Evolutionary conservation across 208 protist genomes (phyloP), one percentile per base, ranked within the genome.

Genomic region (Balamuthia mandrillaris): DNA sequence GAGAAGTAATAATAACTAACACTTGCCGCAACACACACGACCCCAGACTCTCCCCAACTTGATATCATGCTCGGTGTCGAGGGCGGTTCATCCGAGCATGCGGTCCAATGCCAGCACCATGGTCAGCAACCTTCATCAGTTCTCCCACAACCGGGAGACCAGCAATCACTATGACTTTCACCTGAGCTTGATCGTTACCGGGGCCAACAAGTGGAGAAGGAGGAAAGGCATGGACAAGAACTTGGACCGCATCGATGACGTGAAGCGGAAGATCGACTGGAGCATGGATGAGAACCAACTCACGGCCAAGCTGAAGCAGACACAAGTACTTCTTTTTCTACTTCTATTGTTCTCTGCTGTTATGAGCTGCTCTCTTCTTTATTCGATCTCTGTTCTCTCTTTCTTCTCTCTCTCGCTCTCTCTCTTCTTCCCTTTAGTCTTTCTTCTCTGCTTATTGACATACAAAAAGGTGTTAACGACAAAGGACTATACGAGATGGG

Each of bases 271-370:
- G 27, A 79, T 89, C 61, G 87, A 89, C 5, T 86, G 54, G 45
- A 81, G 77, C 31, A 86, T 89, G 81, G 87, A 89, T 14, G 58
- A 87, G n/a, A 65, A 16, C 0, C 87, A 89, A 41, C 84, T 89
- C 49, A 72, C 81, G 54, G 39, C 65, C 21, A 86, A 87, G 10
- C 47, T 89, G 6, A 61, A 84, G 21, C 83, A 89, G 9, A 86
- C 87, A 21, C 81, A 87, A 39, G 78, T 84, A 0, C 60, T 72
- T 0, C n/a, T n/a, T n/a, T n/a, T n/a, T n/a, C n/a, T n/a, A n/a
- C n/a, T n/a, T n/a, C n/a, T n/a, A n/a, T n/a, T n/a, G n/a, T n/a
- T n/a, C n/a, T n/a, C n/a, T n/a, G n/a, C n/a, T n/a, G n/a, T n/a
- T n/a, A 37, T n/a, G n/a, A n/a, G n/a, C n/a, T n/a, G n/a, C n/a